A percentile compares a stretch with the other conserved stretches of the same genome.
These are phyloP conservation scores for Sugiyamaella lignohabitans DNA, from an alignment of 805 yeast genomes.

Conservation along the genomic window DNA sequence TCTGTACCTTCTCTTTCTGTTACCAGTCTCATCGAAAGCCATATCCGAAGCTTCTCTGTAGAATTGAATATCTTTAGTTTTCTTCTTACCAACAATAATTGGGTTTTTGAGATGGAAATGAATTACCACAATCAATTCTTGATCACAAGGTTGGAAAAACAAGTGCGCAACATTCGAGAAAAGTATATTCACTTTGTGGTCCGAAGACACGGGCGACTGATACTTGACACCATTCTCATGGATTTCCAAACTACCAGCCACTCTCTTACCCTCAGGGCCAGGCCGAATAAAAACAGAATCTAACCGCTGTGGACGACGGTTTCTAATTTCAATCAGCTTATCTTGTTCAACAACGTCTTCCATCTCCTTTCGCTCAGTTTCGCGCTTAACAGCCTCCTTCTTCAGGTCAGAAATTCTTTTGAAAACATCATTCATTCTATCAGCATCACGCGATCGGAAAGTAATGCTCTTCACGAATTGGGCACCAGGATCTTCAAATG, in stretches of 20 bases:
- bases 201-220: constrained; percentile 77
- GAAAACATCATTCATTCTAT: constrained; percentile 83
- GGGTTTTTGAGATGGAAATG: constrained; percentile 92
- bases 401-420: constrained; percentile 87
- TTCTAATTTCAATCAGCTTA: constrained; percentile 69
- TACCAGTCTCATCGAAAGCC: constrained; percentile 95
- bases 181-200: constrained; percentile 79
- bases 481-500: constrained; percentile 86
- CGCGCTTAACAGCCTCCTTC: constrained; percentile 84
- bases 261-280: constrained; percentile 93
- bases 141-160: constrained; percentile 93
- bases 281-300: constrained; percentile 91
- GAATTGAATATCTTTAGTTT: constrained; percentile 91
- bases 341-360: constrained; percentile 95
- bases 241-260: constrained; percentile 82
- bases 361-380: constrained; percentile 80
- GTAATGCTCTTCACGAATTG: constrained; percentile 83
- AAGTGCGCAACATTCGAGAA: constrained; percentile 88
- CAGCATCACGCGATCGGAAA: constrained; percentile 82
- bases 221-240: constrained; percentile 96
- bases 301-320: constrained; percentile 77
- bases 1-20: constrained; percentile 73
- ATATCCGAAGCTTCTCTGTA: constrained; percentile 95
- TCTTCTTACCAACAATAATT: constrained; percentile 90
- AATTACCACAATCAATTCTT: constrained; percentile 84